Conservation (phyloP, 129 eudicot genomes). For the Daucus carota region DNA sequence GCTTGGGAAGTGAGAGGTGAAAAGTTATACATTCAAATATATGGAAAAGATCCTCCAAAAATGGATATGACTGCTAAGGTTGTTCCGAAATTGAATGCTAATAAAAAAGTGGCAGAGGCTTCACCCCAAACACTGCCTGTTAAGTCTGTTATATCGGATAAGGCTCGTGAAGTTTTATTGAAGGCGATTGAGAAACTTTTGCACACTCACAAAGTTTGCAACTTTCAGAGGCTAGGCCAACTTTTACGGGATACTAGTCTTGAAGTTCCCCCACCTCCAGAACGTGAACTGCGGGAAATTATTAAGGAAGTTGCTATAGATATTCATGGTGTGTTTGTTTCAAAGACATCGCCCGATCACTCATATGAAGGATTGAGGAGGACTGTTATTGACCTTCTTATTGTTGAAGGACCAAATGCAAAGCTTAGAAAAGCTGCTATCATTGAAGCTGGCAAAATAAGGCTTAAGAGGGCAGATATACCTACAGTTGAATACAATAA, state of each 20-base stretch:
- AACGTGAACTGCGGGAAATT: slow-evolving; percentile 38
- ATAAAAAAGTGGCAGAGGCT: slow-evolving; percentile 22
- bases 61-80: slow-evolving; percentile 18
- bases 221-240: slow-evolving; percentile 21
- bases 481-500: slow-evolving; percentile 43
- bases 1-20: slow-evolving; percentile 39
- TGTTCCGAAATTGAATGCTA: slow-evolving; percentile 17
- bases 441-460: slow-evolving; percentile 56
- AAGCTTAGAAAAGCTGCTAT: slow-evolving; percentile 69
- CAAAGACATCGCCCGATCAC: slow-evolving; percentile 62
- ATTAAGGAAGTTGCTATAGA: slow-evolving; percentile 55
- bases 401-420: slow-evolving; percentile 67
- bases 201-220: slow-evolving; percentile 59
- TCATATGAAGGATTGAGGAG: slow-evolving; percentile 62
- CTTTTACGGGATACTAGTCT: background rate
- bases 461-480: slow-evolving; percentile 50
- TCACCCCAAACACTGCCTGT: slow-evolving; percentile 21
- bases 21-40: background rate
- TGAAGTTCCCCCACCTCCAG: slow-evolving; percentile 38
- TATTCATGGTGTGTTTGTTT: slow-evolving; percentile 63
- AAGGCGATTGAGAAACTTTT: slow-evolving; percentile 60
- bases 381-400: slow-evolving; percentile 62
- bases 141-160: slow-evolving; percentile 35
- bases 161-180: slow-evolving; percentile 51
- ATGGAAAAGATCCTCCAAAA: slow-evolving; percentile 22